Percentiles rank a stretch among this genome's conserved stretches.
Conservation (phyloP, 1,139 yeast species). For the Taphrina populina region DNA sequence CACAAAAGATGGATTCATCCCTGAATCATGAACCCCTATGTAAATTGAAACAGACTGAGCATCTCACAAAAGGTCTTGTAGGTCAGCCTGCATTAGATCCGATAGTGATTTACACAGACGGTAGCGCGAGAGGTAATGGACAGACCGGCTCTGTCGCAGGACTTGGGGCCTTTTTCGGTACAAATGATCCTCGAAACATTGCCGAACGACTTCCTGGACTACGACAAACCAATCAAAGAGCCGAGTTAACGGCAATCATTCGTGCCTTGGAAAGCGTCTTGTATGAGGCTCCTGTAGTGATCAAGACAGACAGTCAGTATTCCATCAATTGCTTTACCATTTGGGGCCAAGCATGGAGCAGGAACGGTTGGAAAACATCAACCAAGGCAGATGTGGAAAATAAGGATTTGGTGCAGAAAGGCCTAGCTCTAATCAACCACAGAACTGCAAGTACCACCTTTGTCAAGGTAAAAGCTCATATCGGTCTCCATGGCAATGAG, state of each 20-base stretch:
- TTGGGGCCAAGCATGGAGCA: conserved; percentile 58
- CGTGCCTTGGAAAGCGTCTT: conserved; percentile 54
- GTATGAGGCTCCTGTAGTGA: conserved; percentile 41
- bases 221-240: conserved; percentile 73
- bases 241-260: conserved; percentile 68
- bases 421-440: conserved; percentile 45
- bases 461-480: conserved; percentile 71
- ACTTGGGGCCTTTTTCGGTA: conserved; percentile 71
- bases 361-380: conserved; percentile 55
- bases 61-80: not conserved
- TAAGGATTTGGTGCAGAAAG: conserved; percentile 51
- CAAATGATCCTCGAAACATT: conserved; percentile 55
- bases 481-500: conserved; percentile 68
- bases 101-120: conserved; percentile 61
- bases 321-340: conserved; percentile 50
- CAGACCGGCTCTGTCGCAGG: conserved; percentile 55
- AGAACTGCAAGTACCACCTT: conserved; percentile 46
- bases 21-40: not conserved
- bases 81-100: too few species aligned
- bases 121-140: conserved; percentile 64
- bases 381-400: conserved; percentile 54
- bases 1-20: not conserved
- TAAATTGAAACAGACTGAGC: too few species aligned
- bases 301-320: conserved; percentile 62
- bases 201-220: conserved; percentile 53